phyloP scores from a whole-genome alignment of 1,139 yeast species.

The Protomyces gravidus region DNA sequence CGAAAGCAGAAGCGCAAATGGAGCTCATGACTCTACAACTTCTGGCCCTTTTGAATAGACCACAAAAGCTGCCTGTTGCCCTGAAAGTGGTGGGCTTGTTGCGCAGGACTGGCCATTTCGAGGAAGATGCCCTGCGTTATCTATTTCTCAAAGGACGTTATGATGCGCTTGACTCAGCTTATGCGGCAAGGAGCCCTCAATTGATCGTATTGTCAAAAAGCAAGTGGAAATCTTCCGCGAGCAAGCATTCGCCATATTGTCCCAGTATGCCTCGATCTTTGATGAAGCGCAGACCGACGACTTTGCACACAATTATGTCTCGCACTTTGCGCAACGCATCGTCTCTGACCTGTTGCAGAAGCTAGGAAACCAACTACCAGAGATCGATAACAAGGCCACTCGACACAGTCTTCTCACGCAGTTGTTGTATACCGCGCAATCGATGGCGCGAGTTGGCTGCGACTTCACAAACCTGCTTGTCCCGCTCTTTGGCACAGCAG shows the following conservation, averaged over 20 bases:
- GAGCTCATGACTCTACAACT: slow-evolving; percentile 53
- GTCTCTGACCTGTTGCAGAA: slow-evolving; percentile 42
- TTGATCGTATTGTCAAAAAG: slow-evolving; percentile 66
- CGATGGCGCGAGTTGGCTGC: slow-evolving; percentile 63
- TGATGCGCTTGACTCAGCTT: slow-evolving; percentile 43
- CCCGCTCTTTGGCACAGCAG: slow-evolving; percentile 33
- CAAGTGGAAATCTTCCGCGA: slow-evolving; percentile 81
- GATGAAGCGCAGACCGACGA: slow-evolving; percentile 38
- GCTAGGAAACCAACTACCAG: slow-evolving; percentile 43
- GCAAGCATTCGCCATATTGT: slow-evolving; percentile 66
- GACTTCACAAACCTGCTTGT: slow-evolving; percentile 51
- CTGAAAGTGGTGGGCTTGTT: slow-evolving; percentile 75
- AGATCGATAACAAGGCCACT: slow-evolving; percentile 46
- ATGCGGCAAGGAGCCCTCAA: slow-evolving; percentile 49
- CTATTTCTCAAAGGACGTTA: slow-evolving; percentile 42
- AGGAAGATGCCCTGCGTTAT: slow-evolving; percentile 38
- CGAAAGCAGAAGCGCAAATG: slow-evolving; percentile 39
- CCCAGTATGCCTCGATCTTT: slow-evolving; percentile 63
- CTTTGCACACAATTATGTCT: slow-evolving; percentile 41
- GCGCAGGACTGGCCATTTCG: slow-evolving; percentile 47
- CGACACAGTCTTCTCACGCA: slow-evolving; percentile 66
- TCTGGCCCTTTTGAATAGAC: slow-evolving; percentile 64
- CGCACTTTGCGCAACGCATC: slow-evolving; percentile 46
- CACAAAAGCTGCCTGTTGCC: slow-evolving; percentile 69
- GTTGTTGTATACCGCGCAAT: slow-evolving; percentile 69